Evolutionary conservation across 805 yeast species (phyloP).

Genomic region (Starmerella geochares): DNA sequence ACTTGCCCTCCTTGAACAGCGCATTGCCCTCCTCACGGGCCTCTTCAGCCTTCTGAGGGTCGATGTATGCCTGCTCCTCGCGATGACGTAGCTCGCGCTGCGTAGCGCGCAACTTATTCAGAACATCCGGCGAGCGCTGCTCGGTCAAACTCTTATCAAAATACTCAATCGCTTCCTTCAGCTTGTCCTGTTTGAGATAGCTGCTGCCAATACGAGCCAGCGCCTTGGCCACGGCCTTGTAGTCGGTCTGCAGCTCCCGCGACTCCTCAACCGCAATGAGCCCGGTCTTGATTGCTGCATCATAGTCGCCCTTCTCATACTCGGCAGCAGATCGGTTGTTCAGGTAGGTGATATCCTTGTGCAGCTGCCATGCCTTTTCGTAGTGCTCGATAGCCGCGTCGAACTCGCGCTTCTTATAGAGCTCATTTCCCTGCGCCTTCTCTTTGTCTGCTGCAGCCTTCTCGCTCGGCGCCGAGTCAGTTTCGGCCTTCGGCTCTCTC

Average conservation of each 20-base stretch:
- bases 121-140: conserved; percentile 89
- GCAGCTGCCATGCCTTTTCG: conserved; percentile 71
- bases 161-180: conserved; percentile 59
- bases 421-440: conserved; percentile 75
- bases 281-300: conserved; percentile 72
- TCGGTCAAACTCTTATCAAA: conserved; percentile 91
- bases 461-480: conserved; percentile 25
- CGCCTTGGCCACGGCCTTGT: conserved; percentile 82
- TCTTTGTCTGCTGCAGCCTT: conserved; percentile 37
- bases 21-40: conserved; percentile 91
- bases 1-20: conserved; percentile 76
- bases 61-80: conserved; percentile 69
- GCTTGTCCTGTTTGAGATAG: conserved; percentile 64
- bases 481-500: conserved; percentile 17
- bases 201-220: conserved; percentile 83
- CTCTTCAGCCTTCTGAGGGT: conserved; percentile 88
- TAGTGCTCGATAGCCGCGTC: conserved; percentile 86
- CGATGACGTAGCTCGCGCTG: conserved; percentile 74
- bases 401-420: conserved; percentile 78
- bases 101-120: conserved; percentile 73
- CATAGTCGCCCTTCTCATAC: conserved; percentile 87
- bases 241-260: conserved; percentile 81
- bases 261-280: conserved; percentile 78
- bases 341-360: conserved; percentile 79
- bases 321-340: conserved; percentile 98